phyloP scores from a whole-genome alignment of 768 basidiomycete species.

The Collybiopsis confluens region DNA sequence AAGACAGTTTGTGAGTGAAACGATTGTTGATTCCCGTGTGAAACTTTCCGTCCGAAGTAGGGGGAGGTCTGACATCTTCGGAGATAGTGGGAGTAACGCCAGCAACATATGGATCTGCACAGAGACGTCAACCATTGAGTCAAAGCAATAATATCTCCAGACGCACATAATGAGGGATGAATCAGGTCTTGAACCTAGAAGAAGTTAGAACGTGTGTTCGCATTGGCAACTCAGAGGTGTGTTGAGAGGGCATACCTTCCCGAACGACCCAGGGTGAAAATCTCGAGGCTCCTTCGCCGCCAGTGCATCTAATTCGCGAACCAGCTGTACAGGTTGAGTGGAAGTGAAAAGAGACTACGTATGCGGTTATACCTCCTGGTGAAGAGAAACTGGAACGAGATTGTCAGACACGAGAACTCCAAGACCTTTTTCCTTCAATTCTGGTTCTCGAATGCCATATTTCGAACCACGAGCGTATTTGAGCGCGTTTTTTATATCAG shows the following conservation, averaged over 20 bases:
- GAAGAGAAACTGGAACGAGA: conserved; percentile 11
- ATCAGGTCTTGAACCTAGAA: conserved; percentile 15
- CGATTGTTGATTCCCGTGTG: neutral
- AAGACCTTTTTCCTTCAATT: neutral
- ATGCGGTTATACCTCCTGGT: conserved; percentile 13
- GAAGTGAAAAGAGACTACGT: no score
- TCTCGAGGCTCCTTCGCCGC: conserved; percentile 13
- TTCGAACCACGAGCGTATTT: conserved; percentile 2
- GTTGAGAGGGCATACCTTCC: conserved; percentile 5
- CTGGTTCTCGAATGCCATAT: neutral
- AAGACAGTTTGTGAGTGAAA: neutral
- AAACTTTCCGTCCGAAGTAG: neutral
- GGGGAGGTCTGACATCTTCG: neutral
- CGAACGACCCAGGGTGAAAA: conserved; percentile 14
- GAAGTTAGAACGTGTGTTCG: neutral
- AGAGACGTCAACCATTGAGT: neutral
- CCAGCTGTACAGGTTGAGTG: neutral
- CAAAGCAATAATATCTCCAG: neutral
- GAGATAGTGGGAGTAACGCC: neutral
- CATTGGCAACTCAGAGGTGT: neutral
- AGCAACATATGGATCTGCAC: conserved; percentile 11
- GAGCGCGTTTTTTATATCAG: neutral
- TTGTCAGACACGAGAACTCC: conserved; percentile 8
- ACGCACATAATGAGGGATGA: conserved; percentile 14
- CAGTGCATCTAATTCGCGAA: conserved; percentile 12